Conservation (phyloP, 345 rosid species). For the Moricandia arvensis region DNA sequence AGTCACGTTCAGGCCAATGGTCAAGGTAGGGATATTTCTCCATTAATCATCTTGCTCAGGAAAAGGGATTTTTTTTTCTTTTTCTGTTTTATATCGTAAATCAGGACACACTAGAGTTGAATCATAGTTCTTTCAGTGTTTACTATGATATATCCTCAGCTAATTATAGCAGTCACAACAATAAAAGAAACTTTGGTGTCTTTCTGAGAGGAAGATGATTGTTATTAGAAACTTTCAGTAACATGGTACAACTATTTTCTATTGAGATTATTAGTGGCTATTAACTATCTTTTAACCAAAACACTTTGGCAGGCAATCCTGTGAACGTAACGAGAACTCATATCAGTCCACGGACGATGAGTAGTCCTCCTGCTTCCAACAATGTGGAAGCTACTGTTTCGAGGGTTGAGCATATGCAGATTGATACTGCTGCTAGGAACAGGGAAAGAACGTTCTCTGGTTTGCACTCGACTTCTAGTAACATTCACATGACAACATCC, state of each 20-base stretch:
- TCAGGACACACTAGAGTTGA: not conserved
- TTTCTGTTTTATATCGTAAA: not conserved
- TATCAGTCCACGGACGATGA: conserved; percentile 35
- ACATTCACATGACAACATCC: conserved; percentile 38
- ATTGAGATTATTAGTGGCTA: conserved; percentile 9
- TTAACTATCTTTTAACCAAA: conserved; percentile 17
- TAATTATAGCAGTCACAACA: not conserved
- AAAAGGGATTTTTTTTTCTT: not conserved
- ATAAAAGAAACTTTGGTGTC: not conserved
- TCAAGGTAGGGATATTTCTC: conserved; percentile 45
- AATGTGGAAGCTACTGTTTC: conserved; percentile 37
- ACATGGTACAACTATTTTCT: conserved; percentile 2
- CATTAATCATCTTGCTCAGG: not conserved
- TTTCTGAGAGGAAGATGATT: not conserved
- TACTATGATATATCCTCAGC: conserved; percentile 8
- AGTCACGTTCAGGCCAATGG: conserved; percentile 36
- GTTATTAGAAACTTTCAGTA: not conserved
- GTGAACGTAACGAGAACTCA: conserved; percentile 34
- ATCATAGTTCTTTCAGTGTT: not conserved
- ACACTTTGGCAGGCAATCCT: conserved; percentile 42
- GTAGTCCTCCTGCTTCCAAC: conserved; percentile 35
- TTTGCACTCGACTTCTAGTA: conserved; percentile 31
- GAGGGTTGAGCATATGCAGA: conserved; percentile 50
- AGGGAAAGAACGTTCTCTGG: conserved; percentile 32
- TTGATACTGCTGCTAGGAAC: conserved; percentile 38